Evolutionary conservation across 768 basidiomycete genomes (phyloP), one percentile per base, ranked within the genome.

Genomic region (Leccinum obscurum): DNA sequence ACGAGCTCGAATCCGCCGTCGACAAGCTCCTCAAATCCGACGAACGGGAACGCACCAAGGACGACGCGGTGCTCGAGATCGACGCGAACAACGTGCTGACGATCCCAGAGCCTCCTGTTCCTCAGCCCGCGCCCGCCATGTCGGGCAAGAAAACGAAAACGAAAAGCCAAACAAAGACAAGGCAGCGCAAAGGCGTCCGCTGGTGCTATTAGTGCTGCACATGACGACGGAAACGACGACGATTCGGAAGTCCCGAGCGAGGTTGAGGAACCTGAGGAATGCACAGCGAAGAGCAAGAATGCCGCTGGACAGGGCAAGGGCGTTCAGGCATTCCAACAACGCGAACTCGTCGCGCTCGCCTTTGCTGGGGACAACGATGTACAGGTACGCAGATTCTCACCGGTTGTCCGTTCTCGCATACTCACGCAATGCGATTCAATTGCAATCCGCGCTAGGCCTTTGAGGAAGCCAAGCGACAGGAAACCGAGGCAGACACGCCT

Each of bases 341-440:
- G 92, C 41, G 94, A 98, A 64, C 80, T 98, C 13, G 95, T 99
- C 13, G 92, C 95, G 1, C 86, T 87, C 56, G 97, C 97, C 0
- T 99, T 99, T 77, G 96, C 95, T 2, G 95, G 94, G 3, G 97
- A 99, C 73, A 93, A 98, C 64, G 96, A 98, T 34, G 87, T 97
- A 6, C 87, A 90, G 76, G 93, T 93, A 67, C 35, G 86, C 69
- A 30, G 3, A 11, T 6, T 14, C n/a, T 14, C 22, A 8, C 20
- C 10, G 20, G 9, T 49, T 11, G 20, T 20, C 10, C 13, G 24
- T 2, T 6, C 10, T 13, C 4, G 4, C 3, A 5, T 4, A 37
- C 50, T 48, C 55, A 26, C 54, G 54, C 56, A n/a, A 57, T 54
- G 34, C 65, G 51, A 37, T 37, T 37, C 35, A 10, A 20, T n/a